Evolutionary conservation across 306 rosid species (phyloP), one percentile per base, ranked within the genome.

Genomic region (Rubus parviflorus): DNA sequence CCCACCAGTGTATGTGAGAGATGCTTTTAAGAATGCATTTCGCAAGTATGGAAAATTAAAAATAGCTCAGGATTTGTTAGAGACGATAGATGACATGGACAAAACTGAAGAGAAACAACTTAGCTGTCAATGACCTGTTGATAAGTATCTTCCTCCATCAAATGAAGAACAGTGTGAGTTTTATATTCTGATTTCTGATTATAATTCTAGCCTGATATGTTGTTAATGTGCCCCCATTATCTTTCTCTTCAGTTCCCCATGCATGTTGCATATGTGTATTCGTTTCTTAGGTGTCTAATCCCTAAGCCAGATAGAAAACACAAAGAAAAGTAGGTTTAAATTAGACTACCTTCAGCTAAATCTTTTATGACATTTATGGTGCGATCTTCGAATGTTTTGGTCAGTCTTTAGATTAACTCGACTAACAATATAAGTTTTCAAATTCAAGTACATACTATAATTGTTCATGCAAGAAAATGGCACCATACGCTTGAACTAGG

Each of bases 1-100:
- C 78, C 89, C 90, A 62, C 85, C 96, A 37, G 85, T 80, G 51
- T 86, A 87, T 54, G 84, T 88, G 8, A 87, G 89, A 76, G 90
- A 89, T 74, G 70, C 82, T 70, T 87, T 91, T 78, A 76, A 84
- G 64, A 80, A 77, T 25, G 88, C 72, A 20, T 89, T 91, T 76
- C 81, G 70, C 49, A 89, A 80, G 81, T 49, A 66, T 62, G 96
- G 93, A 63, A 90, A 85, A 70, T 64, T 74, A n/a, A 80, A 73
- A 57, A 79, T 82, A 58, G 93, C 91, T 45, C 87, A 48, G 4
- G 86, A 88, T 53, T 79, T 90, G 84, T 83, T 90, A 52, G 83
- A 68, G 76, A 84, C 43, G 68, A 54, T 83, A 25, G 81, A 74
- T 7, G 52, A 76, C 42, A 68, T 15, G 51, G 76, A 51, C 35